A percentile compares a stretch with the other conserved stretches of the same genome.
Conservation (phyloP, 352 stramenopile genomes). For the Pythium pectinolyticum region DNA sequence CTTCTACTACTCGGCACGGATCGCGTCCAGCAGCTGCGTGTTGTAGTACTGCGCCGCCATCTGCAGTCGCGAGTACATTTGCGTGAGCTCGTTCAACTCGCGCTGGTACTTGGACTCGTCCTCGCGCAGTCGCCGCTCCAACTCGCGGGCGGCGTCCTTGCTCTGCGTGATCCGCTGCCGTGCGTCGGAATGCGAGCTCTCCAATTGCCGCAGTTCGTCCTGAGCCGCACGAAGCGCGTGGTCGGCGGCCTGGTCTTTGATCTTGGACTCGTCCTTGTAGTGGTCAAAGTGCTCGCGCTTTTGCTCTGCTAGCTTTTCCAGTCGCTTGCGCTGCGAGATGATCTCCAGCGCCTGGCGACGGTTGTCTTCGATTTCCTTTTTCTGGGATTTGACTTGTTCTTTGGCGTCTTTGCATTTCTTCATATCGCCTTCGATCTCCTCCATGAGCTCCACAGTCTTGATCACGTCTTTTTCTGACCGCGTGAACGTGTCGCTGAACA, state of each 20-base stretch:
- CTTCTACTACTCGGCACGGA: conserved; percentile 31
- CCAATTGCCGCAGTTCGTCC: conserved; percentile 56
- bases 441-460: conserved; percentile 61
- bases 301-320: conserved; percentile 69
- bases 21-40: conserved; percentile 50
- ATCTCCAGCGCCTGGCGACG: conserved; percentile 47
- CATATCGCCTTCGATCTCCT: conserved; percentile 65
- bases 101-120: conserved; percentile 64
- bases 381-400: conserved; percentile 61
- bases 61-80: conserved; percentile 75
- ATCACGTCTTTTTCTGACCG: conserved; percentile 67
- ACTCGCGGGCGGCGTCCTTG: conserved; percentile 51
- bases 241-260: conserved; percentile 61
- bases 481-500: conserved; percentile 67
- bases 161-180: conserved; percentile 56
- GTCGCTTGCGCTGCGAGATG: conserved; percentile 62
- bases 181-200: conserved; percentile 44
- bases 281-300: conserved; percentile 68
- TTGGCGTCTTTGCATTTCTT: conserved; percentile 70
- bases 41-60: conserved; percentile 72
- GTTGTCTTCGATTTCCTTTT: conserved; percentile 55
- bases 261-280: conserved; percentile 61
- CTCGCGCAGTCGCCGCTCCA: conserved; percentile 67
- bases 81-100: conserved; percentile 58
- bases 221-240: conserved; percentile 54